Evolutionary conservation across 495 filamentous ascomycete genomes (phyloP), one percentile per base, ranked within the genome.

Genomic region (Xylaria cubensis): DNA sequence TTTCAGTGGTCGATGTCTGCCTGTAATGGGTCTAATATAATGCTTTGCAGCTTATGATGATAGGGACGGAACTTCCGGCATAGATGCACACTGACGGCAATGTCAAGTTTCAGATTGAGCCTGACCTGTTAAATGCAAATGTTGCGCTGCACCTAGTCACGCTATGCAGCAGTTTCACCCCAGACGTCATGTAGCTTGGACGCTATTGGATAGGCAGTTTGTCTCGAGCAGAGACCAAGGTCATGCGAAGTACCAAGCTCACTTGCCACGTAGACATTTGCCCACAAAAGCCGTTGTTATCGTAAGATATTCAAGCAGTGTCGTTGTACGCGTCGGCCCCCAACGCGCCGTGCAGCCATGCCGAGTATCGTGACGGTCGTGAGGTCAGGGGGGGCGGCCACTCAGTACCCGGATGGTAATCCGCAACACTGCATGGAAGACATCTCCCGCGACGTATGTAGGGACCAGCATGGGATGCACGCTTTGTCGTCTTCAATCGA

Each of bases 191-290:
- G 64, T 34, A 48, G 34, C 64, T 69, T 42, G 21, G 21, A 46
- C n/a, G 26, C 41, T 50, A 69, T 69, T 69, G 67, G 67, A 46
- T 39, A 50, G 41, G 17, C 56, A 42, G 56, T 59, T 53, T 61
- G 55, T 36, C 24, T 59, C 56, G 56, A 69, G 42, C 39, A 62
- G 36, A 36, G 67, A 69, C 67, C 56, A 67, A 69, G 50, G 65
- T 46, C 34, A 56, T 69, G 53, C 39, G 44, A 56, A 69, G 66
- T 36, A 62, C 67, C 53, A 44, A 36, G 67, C 67, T 59, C 67
- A 69, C 24, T 62, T 69, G 67, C 53, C 67, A 69, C 67, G 67
- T 69, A 48, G 67, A 59, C 67, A 62, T 26, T 51, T 62, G 67
- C 56, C 67, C 67, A 55, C 65, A 41, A 42, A 69, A 17, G 44